Conservation (phyloP, 305 asterid genomes). For the Ilex paraguariensis region DNA sequence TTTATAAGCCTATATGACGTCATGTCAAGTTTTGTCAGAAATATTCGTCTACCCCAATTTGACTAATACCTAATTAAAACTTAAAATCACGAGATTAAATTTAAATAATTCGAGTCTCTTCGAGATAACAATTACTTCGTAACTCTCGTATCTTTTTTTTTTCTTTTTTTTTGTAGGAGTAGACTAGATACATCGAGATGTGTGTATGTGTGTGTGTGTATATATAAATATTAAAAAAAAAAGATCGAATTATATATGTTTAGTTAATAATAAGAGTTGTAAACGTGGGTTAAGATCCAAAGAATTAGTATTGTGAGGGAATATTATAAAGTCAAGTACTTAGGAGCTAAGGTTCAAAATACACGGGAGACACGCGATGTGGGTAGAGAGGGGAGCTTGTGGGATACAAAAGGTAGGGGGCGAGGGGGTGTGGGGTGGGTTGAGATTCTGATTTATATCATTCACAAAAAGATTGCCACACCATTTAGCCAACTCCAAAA, state of each 20-base stretch:
- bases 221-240: background rate
- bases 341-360: conserved; percentile 36
- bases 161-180: background rate
- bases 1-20: conserved; percentile 23
- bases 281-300: too few species aligned
- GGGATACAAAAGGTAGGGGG: conserved; percentile 35
- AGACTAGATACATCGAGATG: background rate
- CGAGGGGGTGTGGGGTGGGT: conserved; percentile 18
- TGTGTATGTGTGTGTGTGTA: background rate
- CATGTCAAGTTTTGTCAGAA: conserved; percentile 5
- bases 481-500: conserved; percentile 28
- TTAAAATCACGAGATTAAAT: background rate
- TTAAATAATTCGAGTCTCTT: too few species aligned
- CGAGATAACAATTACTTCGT: too few species aligned
- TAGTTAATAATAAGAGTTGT: too few species aligned
- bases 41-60: background rate
- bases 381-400: conserved; percentile 25
- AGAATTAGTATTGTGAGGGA: conserved; percentile 2
- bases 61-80: background rate
- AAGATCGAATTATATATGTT: background rate
- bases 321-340: conserved; percentile 23
- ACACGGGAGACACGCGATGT: conserved; percentile 25
- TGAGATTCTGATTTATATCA: conserved; percentile 48
- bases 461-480: conserved; percentile 22
- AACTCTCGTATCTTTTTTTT: too few species aligned